Evolutionary conservation across 2,329 filamentous ascomycete genomes (phyloP).

Genomic region (Arthroderma sp.): DNA sequence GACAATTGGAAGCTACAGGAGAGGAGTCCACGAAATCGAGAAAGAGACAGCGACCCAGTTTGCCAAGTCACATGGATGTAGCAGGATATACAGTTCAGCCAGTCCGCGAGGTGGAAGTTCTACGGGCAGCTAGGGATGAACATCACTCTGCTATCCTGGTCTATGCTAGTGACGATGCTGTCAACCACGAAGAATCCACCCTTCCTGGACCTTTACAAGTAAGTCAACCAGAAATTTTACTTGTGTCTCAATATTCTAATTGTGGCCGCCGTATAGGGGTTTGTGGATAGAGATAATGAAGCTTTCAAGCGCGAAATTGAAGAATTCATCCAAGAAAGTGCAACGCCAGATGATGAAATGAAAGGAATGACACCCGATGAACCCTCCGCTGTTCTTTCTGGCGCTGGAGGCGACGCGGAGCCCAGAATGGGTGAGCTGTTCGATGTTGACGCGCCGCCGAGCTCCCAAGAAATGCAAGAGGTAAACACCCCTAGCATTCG

Average conservation of each 20-base stretch:
- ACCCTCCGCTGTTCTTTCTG: too few relatives aligned
- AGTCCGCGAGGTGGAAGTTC: conserved; percentile 41
- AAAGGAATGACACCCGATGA: too few relatives aligned
- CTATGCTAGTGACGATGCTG: conserved; percentile 42
- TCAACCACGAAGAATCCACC: conserved; percentile 21
- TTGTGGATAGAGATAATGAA: conserved; percentile 39
- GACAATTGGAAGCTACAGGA: conserved; percentile 3
- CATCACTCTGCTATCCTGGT: conserved; percentile 42
- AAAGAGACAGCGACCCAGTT: conserved; percentile 9
- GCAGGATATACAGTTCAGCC: conserved; percentile 28
- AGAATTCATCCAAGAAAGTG: conserved; percentile 8
- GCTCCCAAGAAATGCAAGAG: neutral
- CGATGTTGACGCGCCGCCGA: too few relatives aligned
- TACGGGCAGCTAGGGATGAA: conserved; percentile 41
- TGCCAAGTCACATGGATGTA: conserved; percentile 20
- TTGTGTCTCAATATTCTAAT: neutral
- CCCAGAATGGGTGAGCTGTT: too few relatives aligned
- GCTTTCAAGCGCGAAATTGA: conserved; percentile 26
- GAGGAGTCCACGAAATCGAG: neutral
- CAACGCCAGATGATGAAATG: neutral
- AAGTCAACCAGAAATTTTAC: conserved; percentile 7
- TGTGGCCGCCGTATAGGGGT: conserved; percentile 21
- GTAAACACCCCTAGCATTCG: neutral
- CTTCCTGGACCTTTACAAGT: conserved; percentile 27
- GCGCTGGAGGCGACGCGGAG: too few relatives aligned